Evolutionary conservation across 148 eudicot species (phyloP), one percentile per base, ranked within the genome.

Genomic region (Amaranthus hypochondriacus): DNA sequence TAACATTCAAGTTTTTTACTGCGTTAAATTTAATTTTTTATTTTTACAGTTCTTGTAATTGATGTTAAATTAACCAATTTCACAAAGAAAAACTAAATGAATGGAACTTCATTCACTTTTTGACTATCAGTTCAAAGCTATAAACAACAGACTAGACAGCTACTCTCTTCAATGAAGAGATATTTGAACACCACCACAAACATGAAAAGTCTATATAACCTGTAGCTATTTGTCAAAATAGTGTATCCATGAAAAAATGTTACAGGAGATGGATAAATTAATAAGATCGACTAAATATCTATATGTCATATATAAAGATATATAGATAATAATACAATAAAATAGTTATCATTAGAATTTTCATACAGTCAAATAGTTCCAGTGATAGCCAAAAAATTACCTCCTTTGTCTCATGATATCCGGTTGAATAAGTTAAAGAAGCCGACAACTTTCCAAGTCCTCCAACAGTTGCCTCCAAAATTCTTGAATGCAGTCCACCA

Each of bases 371-470:
- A 28, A 52, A 53, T 15, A 51, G 18, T 51, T 68, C 47, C 46
- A 65, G n/a, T 42, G 44, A 53, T 18, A 48, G 67, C 21, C 65
- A 68, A 63, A 68, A 65, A 39, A 73, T 78, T 72, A 89, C 92
- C 89, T 93, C 90, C 73, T 86, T 87, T 50, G 70, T 79, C 44
- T 72, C 87, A 54, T 71, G 79, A 62, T 77, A 79, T 59, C 84
- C 96, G 72, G 69, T 82, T 56, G 65, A 72, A 74, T 86, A 93
- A 61, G 88, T 77, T 76, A 93, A 72, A 77, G 92, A 86, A 51
- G 94, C 96, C 54, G 78, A 89, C 79, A 93, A 75, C 80, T 90
- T 87, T 75, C 96, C 98, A 76, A 84, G 74, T 69, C 98, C 98
- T 81, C 70, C 63, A 53, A 89, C 83, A 66, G 76, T 80, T 57